Evolutionary conservation across 1,284 basidiomycete genomes (phyloP).

Genomic region (Phlebopus sp.): DNA sequence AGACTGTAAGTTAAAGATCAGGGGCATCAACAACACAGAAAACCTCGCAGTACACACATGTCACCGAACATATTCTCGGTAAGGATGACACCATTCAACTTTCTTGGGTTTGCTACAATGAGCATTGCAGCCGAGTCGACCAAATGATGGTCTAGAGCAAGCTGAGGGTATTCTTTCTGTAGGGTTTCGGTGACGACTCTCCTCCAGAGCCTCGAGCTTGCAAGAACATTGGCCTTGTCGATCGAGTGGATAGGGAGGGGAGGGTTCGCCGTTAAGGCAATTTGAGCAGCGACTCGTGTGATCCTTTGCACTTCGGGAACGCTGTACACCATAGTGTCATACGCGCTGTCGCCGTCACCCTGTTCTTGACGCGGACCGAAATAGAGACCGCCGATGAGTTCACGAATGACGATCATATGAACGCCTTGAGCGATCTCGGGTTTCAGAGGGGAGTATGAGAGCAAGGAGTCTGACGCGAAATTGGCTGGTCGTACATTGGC

Average conservation of each 20-base stretch:
- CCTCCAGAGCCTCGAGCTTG: constrained; percentile 92
- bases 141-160: constrained; percentile 85
- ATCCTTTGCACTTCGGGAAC: constrained; percentile 91
- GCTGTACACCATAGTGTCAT: constrained; percentile 93
- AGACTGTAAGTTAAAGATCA: constrained; percentile 51
- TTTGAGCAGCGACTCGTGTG: constrained; percentile 92
- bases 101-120: constrained; percentile 88
- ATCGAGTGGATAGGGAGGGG: constrained; percentile 90
- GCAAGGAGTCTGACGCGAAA: constrained; percentile 89
- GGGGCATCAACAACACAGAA: not conserved
- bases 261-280: constrained; percentile 82
- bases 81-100: constrained; percentile 93
- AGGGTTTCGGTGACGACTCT: constrained; percentile 86
- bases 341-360: constrained; percentile 70
- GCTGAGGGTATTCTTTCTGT: constrained; percentile 81
- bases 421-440: constrained; percentile 83
- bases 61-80: constrained; percentile 97
- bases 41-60: constrained; percentile 60
- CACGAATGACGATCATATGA: constrained; percentile 92
- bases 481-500: constrained; percentile 98
- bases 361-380: constrained; percentile 94
- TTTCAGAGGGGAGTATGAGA: constrained; percentile 92
- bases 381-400: constrained; percentile 92
- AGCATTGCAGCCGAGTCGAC: constrained; percentile 98
- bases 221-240: constrained; percentile 99